Conservation (phyloP, 345 rosid genomes). For the Adansonia digitata region DNA sequence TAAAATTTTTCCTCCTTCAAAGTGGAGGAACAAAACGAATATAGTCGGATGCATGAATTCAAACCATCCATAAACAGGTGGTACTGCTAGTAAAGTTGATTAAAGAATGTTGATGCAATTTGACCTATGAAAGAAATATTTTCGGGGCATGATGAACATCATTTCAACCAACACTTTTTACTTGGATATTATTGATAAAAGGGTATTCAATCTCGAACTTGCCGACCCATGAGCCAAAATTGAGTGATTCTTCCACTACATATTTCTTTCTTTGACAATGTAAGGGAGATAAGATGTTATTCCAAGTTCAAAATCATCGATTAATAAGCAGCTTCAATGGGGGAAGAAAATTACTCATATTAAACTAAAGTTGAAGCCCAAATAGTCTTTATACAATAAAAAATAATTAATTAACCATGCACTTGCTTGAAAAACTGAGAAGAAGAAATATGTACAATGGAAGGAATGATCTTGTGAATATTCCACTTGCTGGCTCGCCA, state of each 20-base stretch:
- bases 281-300: not conserved
- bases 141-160: too few relatives aligned
- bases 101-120: too few relatives aligned
- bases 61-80: not conserved
- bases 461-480: constrained; percentile 7
- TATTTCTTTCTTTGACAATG: not conserved
- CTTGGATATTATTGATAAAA: not conserved
- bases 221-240: not conserved
- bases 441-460: not conserved
- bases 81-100: too few relatives aligned
- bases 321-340: too few relatives aligned
- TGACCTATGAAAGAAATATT: too few relatives aligned
- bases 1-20: too few relatives aligned
- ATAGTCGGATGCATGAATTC: not conserved
- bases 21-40: too few relatives aligned
- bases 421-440: not conserved
- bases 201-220: not conserved
- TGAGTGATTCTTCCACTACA: not conserved
- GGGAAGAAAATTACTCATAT: too few relatives aligned
- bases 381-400: not conserved
- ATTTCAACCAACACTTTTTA: too few relatives aligned
- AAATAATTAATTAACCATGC: not conserved
- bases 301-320: not conserved
- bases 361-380: not conserved
- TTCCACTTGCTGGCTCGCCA: not conserved